Evolutionary conservation across 2,329 filamentous ascomycete genomes (phyloP).

Genomic region (Phoma sp.): DNA sequence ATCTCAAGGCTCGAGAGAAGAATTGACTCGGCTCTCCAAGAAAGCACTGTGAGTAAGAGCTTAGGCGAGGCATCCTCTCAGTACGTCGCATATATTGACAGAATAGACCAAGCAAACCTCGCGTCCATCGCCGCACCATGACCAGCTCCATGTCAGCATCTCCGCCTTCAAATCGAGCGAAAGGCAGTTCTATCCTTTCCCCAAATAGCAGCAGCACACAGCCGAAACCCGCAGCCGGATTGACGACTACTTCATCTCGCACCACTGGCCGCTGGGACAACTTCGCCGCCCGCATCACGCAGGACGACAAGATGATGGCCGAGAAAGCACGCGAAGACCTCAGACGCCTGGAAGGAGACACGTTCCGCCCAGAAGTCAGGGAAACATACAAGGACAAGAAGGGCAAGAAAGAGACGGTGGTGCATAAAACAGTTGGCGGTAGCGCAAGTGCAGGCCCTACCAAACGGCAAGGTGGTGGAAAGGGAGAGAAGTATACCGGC

Average conservation of each 20-base stretch:
- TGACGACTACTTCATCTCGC: neutral
- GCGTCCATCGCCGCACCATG: neutral
- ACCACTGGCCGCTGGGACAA: neutral
- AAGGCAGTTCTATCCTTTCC: neutral
- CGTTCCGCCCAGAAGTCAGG: constrained; percentile 6
- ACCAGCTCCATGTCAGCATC: neutral
- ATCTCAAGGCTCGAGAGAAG: too few species aligned
- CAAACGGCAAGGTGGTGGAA: too few species aligned
- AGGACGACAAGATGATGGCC: constrained; percentile 3
- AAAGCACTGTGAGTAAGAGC: too few species aligned
- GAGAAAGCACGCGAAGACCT: neutral
- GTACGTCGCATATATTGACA: neutral
- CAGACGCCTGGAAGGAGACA: neutral
- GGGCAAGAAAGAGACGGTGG: neutral
- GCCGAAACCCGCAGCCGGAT: neutral
- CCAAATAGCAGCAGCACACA: neutral
- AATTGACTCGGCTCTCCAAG: too few species aligned
- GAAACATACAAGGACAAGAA: constrained; percentile 11
- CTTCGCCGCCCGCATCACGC: constrained; percentile 4
- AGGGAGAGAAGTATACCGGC: neutral
- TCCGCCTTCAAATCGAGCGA: constrained; percentile 1
- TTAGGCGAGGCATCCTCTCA: too few species aligned
- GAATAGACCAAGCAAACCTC: neutral
- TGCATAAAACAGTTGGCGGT: neutral
- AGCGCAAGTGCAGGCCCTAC: neutral